These are phyloP conservation scores for Termitomyces sp. DNA, from an alignment of 768 basidiomycete species.

Conservation along the genomic window DNA sequence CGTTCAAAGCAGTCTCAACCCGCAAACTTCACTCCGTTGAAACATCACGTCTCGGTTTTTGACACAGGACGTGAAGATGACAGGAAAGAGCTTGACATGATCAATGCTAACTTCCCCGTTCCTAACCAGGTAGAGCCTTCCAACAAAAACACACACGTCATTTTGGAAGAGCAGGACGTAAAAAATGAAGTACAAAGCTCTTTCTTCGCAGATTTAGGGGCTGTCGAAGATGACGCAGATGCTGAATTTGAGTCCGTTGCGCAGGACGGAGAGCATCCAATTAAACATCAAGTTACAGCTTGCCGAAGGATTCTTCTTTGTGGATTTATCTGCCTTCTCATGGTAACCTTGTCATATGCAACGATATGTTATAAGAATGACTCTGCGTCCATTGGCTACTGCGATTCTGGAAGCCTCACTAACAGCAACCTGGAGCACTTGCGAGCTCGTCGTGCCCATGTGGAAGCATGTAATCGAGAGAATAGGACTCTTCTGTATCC, in stretches of 20 bases:
- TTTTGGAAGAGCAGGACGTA: slow-evolving; percentile 4
- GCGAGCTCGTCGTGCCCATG: slow-evolving; percentile 39
- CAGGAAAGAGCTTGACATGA: slow-evolving; percentile 22
- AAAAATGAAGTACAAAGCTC: slow-evolving; percentile 15
- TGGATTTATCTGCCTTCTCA: slow-evolving; percentile 32
- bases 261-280: not conserved
- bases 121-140: slow-evolving; percentile 1
- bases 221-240: slow-evolving; percentile 9
- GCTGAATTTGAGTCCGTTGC: slow-evolving; percentile 32
- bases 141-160: slow-evolving; percentile 3
- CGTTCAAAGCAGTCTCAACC: slow-evolving; percentile 16
- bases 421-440: slow-evolving; percentile 53
- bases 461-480: slow-evolving; percentile 54
- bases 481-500: slow-evolving; percentile 35
- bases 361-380: slow-evolving; percentile 57
- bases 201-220: slow-evolving; percentile 6
- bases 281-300: not conserved
- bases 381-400: slow-evolving; percentile 74
- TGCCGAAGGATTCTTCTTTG: not conserved
- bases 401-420: slow-evolving; percentile 59
- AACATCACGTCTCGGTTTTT: slow-evolving; percentile 2
- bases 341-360: slow-evolving; percentile 28
- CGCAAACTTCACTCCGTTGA: not conserved
- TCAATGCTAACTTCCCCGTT: not conserved
- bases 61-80: slow-evolving; percentile 20